Conservation (phyloP, 768 basidiomycete genomes). For the Cubamyces sp. region DNA sequence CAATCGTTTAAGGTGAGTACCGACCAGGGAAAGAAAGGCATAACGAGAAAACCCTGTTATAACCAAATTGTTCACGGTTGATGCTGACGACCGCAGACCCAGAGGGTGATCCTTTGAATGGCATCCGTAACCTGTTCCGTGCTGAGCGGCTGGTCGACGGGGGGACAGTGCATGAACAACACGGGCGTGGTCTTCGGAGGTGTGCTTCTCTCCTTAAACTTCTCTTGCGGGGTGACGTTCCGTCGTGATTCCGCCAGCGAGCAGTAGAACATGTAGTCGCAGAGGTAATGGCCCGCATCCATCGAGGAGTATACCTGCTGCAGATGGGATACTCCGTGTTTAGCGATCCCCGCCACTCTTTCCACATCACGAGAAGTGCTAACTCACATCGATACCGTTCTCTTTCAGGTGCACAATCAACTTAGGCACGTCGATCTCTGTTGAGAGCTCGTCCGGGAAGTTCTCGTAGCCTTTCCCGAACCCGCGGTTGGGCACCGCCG, state of each 20-base stretch:
- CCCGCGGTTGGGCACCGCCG: constrained; percentile 32
- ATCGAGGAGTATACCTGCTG: constrained; percentile 73
- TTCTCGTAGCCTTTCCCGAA: constrained; percentile 51
- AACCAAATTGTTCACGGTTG: constrained; percentile 2
- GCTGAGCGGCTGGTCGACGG: constrained; percentile 62
- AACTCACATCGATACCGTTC: constrained; percentile 51
- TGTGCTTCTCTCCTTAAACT: constrained; percentile 33
- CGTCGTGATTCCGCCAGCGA: constrained; percentile 72
- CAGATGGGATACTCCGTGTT: neutral
- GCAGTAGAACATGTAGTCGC: constrained; percentile 79
- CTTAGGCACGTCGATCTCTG: constrained; percentile 62
- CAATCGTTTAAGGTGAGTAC: no score
- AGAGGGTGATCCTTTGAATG: constrained; percentile 61
- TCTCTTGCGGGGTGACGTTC: constrained; percentile 28
- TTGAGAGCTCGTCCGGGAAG: constrained; percentile 58
- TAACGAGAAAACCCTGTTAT: neutral
- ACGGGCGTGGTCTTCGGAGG: constrained; percentile 45
- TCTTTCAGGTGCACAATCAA: constrained; percentile 59
- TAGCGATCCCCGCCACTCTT: neutral
- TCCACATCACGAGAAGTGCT: neutral
- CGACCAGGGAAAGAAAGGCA: neutral
- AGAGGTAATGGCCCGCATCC: constrained; percentile 78
- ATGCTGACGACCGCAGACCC: constrained; percentile 47
- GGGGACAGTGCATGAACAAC: constrained; percentile 74
- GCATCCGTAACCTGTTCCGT: constrained; percentile 72